A percentile compares a stretch with the other conserved stretches of the same genome.
phyloP scores from a whole-genome alignment of 2,329 filamentous ascomycete species.

The Xylaria arbuscula region DNA sequence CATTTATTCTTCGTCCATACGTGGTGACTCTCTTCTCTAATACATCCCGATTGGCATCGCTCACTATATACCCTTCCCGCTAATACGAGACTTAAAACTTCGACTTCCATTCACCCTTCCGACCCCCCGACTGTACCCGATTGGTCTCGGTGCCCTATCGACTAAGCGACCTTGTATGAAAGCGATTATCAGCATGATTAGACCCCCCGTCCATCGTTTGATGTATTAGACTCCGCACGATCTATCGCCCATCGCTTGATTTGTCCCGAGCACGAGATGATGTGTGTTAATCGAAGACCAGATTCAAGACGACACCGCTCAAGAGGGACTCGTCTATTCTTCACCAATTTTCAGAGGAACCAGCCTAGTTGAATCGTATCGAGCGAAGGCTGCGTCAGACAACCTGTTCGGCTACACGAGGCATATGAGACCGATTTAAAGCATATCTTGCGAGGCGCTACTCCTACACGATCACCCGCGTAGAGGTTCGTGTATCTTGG shows the following conservation, averaged over 20 bases:
- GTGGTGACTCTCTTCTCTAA: neutral
- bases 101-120: constrained; percentile 20
- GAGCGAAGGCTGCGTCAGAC: neutral
- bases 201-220: constrained; percentile 1
- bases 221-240: constrained; percentile 10
- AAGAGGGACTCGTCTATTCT: constrained; percentile 16
- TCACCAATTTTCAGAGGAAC: constrained; percentile 11
- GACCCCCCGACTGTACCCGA: constrained; percentile 21
- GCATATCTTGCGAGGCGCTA: constrained; percentile 6
- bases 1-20: neutral
- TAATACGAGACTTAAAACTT: constrained; percentile 12
- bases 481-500: constrained; percentile 5
- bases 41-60: neutral
- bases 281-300: constrained; percentile 22
- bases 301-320: constrained; percentile 22
- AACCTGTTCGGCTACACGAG: neutral
- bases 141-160: constrained; percentile 11
- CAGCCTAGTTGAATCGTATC: constrained; percentile 1
- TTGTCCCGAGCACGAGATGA: constrained; percentile 25
- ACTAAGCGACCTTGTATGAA: constrained; percentile 6
- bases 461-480: neutral
- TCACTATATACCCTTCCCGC: constrained; percentile 11
- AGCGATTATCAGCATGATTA: constrained; percentile 17
- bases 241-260: constrained; percentile 7
- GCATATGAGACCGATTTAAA: constrained; percentile 1